Conservation (phyloP, 306 rosid species). For the Hylodesmum podocarpum region DNA sequence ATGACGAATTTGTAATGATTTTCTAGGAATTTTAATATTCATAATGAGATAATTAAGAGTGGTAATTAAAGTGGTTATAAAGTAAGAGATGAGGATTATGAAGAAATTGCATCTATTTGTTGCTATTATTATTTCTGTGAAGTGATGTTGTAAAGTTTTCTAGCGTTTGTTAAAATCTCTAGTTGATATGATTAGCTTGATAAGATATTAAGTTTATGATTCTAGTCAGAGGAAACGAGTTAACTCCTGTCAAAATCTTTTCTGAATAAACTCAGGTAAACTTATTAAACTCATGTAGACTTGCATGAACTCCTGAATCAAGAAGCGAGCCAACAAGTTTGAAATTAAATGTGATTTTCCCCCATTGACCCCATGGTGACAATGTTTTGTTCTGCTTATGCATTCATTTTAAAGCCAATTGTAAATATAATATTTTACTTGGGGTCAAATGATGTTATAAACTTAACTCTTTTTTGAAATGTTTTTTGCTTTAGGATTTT, state of each 20-base stretch:
- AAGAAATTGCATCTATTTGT: neutral
- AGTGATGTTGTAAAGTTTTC: neutral
- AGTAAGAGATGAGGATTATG: neutral
- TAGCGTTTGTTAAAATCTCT: neutral
- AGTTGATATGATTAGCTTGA: too few species aligned
- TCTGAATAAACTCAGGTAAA: neutral
- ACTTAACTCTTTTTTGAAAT: neutral
- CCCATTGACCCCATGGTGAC: neutral
- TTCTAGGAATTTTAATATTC: neutral
- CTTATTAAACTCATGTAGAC: too few species aligned
- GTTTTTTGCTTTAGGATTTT: neutral
- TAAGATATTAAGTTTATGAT: neutral
- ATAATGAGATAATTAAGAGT: neutral
- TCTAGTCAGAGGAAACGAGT: neutral
- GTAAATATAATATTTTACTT: neutral
- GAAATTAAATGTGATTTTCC: neutral
- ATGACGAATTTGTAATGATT: neutral
- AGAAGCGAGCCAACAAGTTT: neutral
- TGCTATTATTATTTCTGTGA: neutral
- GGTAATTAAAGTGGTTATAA: neutral
- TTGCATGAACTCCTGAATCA: too few species aligned
- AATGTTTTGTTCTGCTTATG: neutral
- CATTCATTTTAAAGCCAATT: neutral
- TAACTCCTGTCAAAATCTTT: neutral
- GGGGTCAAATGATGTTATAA: neutral